Base-by-base conservation (phyloP, 805 yeast genomes). In the Wickerhamomyces xylosicus region DNA sequence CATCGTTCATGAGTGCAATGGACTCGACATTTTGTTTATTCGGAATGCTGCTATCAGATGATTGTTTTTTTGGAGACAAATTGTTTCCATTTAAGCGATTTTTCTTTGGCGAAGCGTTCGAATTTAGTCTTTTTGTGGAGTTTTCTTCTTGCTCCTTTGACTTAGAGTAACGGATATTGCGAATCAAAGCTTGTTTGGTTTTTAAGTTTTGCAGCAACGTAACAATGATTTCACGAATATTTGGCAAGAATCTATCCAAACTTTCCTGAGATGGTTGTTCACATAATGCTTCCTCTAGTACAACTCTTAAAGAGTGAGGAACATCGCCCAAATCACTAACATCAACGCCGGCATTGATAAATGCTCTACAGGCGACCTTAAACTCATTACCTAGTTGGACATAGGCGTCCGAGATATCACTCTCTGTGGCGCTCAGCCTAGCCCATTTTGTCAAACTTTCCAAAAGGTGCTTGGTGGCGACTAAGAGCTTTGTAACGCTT, bases 321-420 rank as follows among this genome's bases (percentile, higher is more conserved):
- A 92, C 95, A 53, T 90, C 95, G 1, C 95, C 92, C 20, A 92
- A 63, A 54, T 86, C 95, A 11, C 79, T 65, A 8, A 82, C 80
- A 47, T 83, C 89, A 4, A 92, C 77, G 1, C 95, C 95, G 3
- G 85, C 80, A 40, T 69, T 70, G 5, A 77, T 63, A 56, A 90
- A 89, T 3, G 94, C 84, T 43, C 85, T 71, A 18, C 89, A 77
- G 1, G 94, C 85, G 3, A 84, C 75, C 48, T 90, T 79, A 66
- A 87, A 92, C 58, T 90, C 97, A 53, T 89, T 92, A 1, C 98
- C 98, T 21, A 92, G 70, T 47, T 77, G 80, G 14, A 92, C 98
- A 57, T 86, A 92, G 3, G 87, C 83, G 50, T 87, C 85, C 2
- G 95, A 85, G 3, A 92, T 97, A 45, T 75, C 85, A 40, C 74